Evolutionary conservation across 805 yeast species (phyloP).

Genomic region (Saccharomycopsis capsularis): DNA sequence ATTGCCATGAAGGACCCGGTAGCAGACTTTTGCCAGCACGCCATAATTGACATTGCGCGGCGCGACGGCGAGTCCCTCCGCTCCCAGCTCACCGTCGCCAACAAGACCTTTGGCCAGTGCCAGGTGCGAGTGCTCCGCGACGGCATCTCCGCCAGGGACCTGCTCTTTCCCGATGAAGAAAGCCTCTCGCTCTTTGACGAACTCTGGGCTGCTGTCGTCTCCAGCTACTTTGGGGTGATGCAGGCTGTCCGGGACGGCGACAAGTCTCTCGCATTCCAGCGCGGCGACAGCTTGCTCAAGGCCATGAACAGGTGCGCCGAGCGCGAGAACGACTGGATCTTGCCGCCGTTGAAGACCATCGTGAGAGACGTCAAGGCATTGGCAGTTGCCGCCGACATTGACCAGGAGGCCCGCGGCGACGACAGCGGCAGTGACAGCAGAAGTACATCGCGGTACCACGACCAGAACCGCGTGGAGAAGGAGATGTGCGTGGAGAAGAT

Average conservation of each 20-base stretch:
- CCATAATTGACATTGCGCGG: neutral
- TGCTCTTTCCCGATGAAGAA: neutral
- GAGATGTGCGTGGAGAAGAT: conserved; percentile 40
- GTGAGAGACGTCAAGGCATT: conserved; percentile 33
- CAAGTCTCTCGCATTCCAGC: conserved; percentile 23
- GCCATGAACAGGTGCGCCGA: conserved; percentile 48
- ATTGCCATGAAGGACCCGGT: neutral
- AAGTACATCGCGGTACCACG: neutral
- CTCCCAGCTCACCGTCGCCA: neutral
- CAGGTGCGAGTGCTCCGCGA: neutral
- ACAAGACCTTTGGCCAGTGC: neutral
- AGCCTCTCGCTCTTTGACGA: neutral
- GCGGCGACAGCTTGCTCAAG: conserved; percentile 36
- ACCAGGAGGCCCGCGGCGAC: conserved; percentile 24
- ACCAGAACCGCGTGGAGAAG: conserved; percentile 12
- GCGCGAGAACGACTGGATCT: conserved; percentile 46
- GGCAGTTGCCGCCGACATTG: conserved; percentile 26
- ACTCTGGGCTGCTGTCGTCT: neutral
- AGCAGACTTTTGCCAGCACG: neutral
- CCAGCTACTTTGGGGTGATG: neutral
- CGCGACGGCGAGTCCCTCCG: neutral
- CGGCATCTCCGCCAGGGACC: neutral
- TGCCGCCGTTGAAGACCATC: conserved; percentile 35
- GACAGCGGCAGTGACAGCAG: neutral
- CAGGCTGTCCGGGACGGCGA: neutral